Percentiles rank a stretch among this genome's conserved stretches.
Evolutionary conservation across 78 protist species (phyloP).

Genomic region (Protostelium mycophagum): DNA sequence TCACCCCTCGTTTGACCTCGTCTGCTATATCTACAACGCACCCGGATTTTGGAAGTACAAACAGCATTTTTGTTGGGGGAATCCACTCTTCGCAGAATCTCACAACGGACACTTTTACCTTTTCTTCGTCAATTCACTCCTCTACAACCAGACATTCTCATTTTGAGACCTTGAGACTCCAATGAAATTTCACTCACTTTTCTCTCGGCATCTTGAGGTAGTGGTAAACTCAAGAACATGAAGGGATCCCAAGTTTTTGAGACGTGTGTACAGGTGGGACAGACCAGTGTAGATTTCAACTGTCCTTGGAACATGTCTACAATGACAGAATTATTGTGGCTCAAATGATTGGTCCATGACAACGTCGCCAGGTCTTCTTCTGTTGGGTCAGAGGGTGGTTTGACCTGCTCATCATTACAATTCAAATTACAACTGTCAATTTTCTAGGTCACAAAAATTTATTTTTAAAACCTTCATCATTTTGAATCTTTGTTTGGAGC

Average conservation of each 20-base stretch:
- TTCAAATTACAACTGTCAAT: too few relatives aligned
- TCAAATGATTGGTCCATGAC: conserved; percentile 63
- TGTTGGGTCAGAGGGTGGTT: not conserved
- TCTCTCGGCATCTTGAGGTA: conserved; percentile 38
- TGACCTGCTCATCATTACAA: too few relatives aligned
- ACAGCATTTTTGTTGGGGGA: not conserved
- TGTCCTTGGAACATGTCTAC: conserved; percentile 73
- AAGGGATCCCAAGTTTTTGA: conserved; percentile 73
- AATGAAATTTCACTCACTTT: too few relatives aligned
- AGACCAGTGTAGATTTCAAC: conserved; percentile 38
- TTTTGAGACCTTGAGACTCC: too few relatives aligned
- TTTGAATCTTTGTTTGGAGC: not conserved
- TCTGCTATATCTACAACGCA: conserved; percentile 2
- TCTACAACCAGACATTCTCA: not conserved
- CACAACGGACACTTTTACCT: not conserved
- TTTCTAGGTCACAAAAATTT: too few relatives aligned
- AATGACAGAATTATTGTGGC: conserved; percentile 67
- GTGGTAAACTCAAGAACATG: conserved; percentile 78
- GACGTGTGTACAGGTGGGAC: conserved; percentile 47
- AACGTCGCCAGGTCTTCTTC: not conserved
- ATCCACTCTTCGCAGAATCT: not conserved
- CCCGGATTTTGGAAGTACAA: not conserved
- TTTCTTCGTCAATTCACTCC: not conserved
- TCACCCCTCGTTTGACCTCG: not conserved
- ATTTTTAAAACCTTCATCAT: not conserved